Evolutionary conservation across 257 asterid genomes (phyloP), one percentile per base, ranked within the genome.

Genomic region (Oldenlandia corymbosa): DNA sequence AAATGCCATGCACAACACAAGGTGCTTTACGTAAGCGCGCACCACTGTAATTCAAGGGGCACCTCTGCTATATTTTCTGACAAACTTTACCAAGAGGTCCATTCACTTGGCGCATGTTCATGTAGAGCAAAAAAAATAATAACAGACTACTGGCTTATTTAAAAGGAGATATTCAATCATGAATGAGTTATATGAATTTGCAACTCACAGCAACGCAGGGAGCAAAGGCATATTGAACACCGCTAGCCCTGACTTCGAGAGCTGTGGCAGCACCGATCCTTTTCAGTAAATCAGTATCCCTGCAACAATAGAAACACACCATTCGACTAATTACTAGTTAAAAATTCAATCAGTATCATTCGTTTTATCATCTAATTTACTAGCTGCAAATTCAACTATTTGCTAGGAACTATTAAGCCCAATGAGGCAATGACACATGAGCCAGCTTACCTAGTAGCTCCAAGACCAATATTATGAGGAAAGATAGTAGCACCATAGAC

Each of bases 181-280:
- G 34, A 41, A 61, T 10, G 36, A 20, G 14, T 7, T 17, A 32
- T 13, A 9, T n/a, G 46, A 21, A 2, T 7, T 39, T 13, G 55
- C 28, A 6, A 85, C 99, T 89, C 81, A 92, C 99, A 75, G 99
- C 99, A 73, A 92, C 91, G 76, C 97, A 92, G 20, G 99, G 99
- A 58, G 99, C 88, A 75, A 92, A 92, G n/a, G 94, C 83, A 84
- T 85, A 92, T 10, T 80, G 95, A 14, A 87, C 81, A 24, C 99
- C 99, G 28, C 91, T 76, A 7, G 99, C 99, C 83, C 99, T 84
- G 20, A 83, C 87, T 87, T 92, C 99, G 70, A 92, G 85, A 71
- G 99, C 99, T 21, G 99, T 92, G 30, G 69, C 96, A 75, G 50
- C 97, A 73, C 97, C 97, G 37, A 89, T 92, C 81, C 72, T 84